Evolutionary conservation across 23 red algal genomes (phyloP), one percentile per base, ranked within the genome.

Genomic region (Gracilaria gracilis): DNA sequence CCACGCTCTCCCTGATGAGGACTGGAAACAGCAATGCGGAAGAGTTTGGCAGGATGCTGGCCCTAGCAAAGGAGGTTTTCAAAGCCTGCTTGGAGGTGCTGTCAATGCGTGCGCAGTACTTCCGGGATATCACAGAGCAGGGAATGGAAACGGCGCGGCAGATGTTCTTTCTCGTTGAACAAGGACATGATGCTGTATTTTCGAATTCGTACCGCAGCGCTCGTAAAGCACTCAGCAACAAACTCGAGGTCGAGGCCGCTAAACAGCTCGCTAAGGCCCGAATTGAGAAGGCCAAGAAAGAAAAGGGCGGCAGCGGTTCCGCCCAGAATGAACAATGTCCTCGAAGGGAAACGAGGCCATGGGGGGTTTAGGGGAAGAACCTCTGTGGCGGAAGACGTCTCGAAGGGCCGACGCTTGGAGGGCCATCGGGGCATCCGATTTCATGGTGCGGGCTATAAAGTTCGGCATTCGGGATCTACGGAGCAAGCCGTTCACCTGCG

Each of bases 401-500:
- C 2, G 61, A 9, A 69, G 59, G 6, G 82, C 82, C 9, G 82
- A 86, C 40, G 58, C 65, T 29, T 86, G 59, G 82, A 23, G 37
- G 46, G 38, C 82, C 19, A 33, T 69, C 23, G 36, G 12, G 20
- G 82, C 82, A 17, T 71, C 82, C 16, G 58, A n/a, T 25, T 71
- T 40, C 46, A 33, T 70, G 21, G 82, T 71, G 37, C 31, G 61
- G 34, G 61, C 61, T 20, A 2, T 39, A 13, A n/a, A 39, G 27
- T 71, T 42, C 71, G 82, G 82, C 0, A 73, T 86, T 5, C 19
- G 82, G n/a, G 82, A 86, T 58, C 46, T 86, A n/a, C 82, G 61
- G 24, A 71, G 61, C 15, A 39, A 47, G 19, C 61, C 59, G 9
- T 86, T 86, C 25, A 47, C 35, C 24, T 21, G 62, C 15, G 82